Conservation (phyloP, 768 basidiomycete genomes). For the Tulasnella sp. region DNA sequence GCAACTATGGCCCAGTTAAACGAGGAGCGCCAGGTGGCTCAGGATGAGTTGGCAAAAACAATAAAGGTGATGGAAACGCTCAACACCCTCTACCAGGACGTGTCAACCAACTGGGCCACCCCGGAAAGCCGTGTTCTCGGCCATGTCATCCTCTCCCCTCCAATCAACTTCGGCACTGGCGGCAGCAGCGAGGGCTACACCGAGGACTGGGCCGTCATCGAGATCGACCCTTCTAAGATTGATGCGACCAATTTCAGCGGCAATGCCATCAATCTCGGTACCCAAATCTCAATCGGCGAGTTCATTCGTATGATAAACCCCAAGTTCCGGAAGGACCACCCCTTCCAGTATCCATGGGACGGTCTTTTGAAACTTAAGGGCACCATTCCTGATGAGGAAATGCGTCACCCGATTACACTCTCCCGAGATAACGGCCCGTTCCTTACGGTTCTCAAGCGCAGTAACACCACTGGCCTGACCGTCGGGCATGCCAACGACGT, state of each 20-base stretch:
- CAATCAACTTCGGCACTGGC: slow-evolving; percentile 23
- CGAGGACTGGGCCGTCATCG: slow-evolving; percentile 21
- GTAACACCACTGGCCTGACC: slow-evolving; percentile 22
- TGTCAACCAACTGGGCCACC: slow-evolving; percentile 28
- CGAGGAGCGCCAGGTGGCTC: slow-evolving; percentile 19
- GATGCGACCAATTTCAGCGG: slow-evolving; percentile 20
- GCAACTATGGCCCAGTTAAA: too few relatives aligned
- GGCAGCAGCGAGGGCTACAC: slow-evolving; percentile 1
- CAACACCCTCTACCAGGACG: slow-evolving; percentile 26
- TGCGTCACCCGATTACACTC: slow-evolving; percentile 21
- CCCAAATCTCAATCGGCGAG: neutral
- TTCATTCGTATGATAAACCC: neutral
- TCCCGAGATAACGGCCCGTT: slow-evolving; percentile 22
- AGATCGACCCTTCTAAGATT: slow-evolving; percentile 23
- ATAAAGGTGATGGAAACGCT: slow-evolving; percentile 23
- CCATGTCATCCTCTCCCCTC: slow-evolving; percentile 30
- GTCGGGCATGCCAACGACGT: slow-evolving; percentile 22
- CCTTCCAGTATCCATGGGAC: slow-evolving; percentile 23
- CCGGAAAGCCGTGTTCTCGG: slow-evolving; percentile 29
- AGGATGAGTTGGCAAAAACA: slow-evolving; percentile 20
- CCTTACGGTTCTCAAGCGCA: slow-evolving; percentile 24
- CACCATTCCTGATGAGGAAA: slow-evolving; percentile 22
- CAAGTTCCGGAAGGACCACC: slow-evolving; percentile 5
- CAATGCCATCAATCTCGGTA: slow-evolving; percentile 21
- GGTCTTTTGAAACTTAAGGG: slow-evolving; percentile 21